Evolutionary conservation across 2,329 filamentous ascomycete species (phyloP), one percentile per base, ranked within the genome.

Genomic region (Coleophoma eucalyptorum): DNA sequence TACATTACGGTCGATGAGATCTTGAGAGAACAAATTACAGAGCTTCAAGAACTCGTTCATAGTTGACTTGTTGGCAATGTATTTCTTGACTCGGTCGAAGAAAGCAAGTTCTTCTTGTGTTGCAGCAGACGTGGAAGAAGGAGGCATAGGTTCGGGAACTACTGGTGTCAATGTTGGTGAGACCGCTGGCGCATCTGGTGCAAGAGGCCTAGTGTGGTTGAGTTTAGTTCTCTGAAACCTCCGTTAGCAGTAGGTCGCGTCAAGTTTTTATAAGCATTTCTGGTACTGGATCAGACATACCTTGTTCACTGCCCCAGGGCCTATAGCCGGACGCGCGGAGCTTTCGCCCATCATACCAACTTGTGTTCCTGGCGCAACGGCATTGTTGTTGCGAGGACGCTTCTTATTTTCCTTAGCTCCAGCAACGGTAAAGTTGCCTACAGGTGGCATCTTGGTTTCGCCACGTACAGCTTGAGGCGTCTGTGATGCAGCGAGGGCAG

Each of bases 21-120:
- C 92, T 62, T 96, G 89, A 19, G 89, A 94, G 72, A 90, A 99
- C 31, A 99, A 78, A 60, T 97, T 99, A 75, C 93, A 94, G 6
- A 99, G 82, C 73, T 99, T 99, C 57, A 99, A 72, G 69, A 99
- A 99, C 67, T 99, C 94, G 61, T 89, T 92, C 79, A 96, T 95
- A 3, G 87, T 87, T 50, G 90, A 88, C 67, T 96, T 89, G 68
- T 97, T 97, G 54, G 87, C 86, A 51, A 99, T 90, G 63, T 87
- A 93, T 70, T 99, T 99, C 79, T 97, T 97, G 16, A 94, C 91
- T 7, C 91, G 86, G 55, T 99, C 94, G 62, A 99, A 99, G 71
- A 97, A 97, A 2, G 84, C 84, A 48, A 97, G 79, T 65, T 97
- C 93, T 51, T 97, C 93, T 49, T 85, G 80, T 20, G 81, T 88